Base-by-base conservation (phyloP, 495 filamentous ascomycete species). In the Xylaria acuta region DNA sequence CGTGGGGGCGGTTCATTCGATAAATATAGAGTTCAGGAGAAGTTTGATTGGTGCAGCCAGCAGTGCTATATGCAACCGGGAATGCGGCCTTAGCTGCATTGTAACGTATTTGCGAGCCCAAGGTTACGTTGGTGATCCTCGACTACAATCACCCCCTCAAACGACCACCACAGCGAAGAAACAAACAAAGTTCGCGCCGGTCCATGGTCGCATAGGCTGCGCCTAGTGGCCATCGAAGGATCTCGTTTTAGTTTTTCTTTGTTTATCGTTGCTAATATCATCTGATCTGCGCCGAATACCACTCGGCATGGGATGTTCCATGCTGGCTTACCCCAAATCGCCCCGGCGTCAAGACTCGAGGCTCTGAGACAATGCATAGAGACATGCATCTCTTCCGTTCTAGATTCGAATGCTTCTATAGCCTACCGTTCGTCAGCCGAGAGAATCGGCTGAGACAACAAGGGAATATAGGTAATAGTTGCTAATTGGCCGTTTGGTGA, bases 1-100 rank as follows among this genome's bases (percentile, higher is more conserved):
- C 51, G 70, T 72, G 70, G 70, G 70, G 70, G 70, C 63, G 70
- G 62, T 59, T 67, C 53, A 30, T 36, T 66, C 63, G 53, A 72
- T 67, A 72, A 66, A 53, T 72, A 59, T 72, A 67, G 70, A 72
- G 53, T 22, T 34, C 16, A 41, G 20, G 49, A 25, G 62, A 60
- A 47, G 32, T 25, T 49, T 66, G 30, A 45, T 53, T 72, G 70
- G 70, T 30, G 40, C 32, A 71, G 40, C 22, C 45, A 32, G 30
- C 45, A 56, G 47, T 45, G 25, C 27, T 59, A 36, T 25, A 53
- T 64, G 62, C 69, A 40, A 59, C 20, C 36, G 60, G n/a, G 20
- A 51, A n/a, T 38, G 59, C 34, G 58, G 58, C 59, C 51, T 45
- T 25, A 49, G 51, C 69, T 65, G 69, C 69, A 66, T 38, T 59